Base-by-base conservation (phyloP, 2,329 filamentous ascomycete genomes). In the Microdochium nivale region DNA sequence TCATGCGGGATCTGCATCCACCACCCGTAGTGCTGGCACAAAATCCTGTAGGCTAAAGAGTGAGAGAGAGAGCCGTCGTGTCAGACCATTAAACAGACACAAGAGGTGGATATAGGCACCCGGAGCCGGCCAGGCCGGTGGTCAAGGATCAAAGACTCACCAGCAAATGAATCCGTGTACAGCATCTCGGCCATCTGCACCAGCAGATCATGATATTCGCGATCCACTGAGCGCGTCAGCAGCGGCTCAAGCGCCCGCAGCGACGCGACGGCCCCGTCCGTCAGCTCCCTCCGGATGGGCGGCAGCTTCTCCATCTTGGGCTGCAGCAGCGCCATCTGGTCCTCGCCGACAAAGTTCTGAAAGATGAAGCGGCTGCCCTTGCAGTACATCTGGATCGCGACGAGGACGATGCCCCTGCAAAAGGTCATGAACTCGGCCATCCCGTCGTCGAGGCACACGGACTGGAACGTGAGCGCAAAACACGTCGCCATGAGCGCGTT, bases 371-470 rank as follows among this genome's bases (percentile, higher is more conserved):
- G 70, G 43, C 75, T 70, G 23, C 73, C 71, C 50, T 73, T 70
- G 53, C 68, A 67, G 62, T 70, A 70, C 72, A 83, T 78, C 58
- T 81, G 78, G 54, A 75, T 70, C 11, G 70, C 73, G 3, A 83
- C 70, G 47, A 82, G 70, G 54, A 78, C 63, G 56, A 83, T 76
- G 16, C 80, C 79, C 25, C 80, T 72, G 54, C 79, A 76, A 57
- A 83, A 81, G 0, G 76, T 80, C 74, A 83, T 78, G 62, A 75
- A 83, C 62, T 83, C 80, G n/a, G 69, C 67, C 65, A 83, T 68
- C 37, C 80, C 80, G 55, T 83, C 80, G 24, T 78, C 73, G 27
- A 83, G 72, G 53, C 72, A 69, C 13, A 80, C 74, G 1, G 78
- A 81, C 62, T 83, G 80, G 59, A 80, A 82, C 0, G 76, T 78